Conservation (phyloP, 352 stramenopile genomes). For the Phytopythium ostracodes region DNA sequence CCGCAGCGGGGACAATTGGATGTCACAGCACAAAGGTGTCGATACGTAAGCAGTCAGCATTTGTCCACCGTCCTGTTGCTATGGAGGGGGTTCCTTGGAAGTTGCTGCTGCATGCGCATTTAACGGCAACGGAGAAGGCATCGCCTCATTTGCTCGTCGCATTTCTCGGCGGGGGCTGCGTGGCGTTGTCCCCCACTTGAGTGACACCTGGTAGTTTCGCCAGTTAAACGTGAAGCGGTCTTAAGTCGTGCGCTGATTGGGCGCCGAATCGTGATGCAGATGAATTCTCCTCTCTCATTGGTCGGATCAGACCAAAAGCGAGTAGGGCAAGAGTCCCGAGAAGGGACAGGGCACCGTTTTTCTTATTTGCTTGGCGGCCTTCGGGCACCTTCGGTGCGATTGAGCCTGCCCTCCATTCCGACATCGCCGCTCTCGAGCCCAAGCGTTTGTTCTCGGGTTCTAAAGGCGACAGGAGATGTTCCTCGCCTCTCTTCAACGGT, state of each 20-base stretch:
- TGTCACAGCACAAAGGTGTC: too few relatives aligned
- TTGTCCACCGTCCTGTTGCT: neutral
- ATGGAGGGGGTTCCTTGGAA: too few relatives aligned
- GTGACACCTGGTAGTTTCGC: neutral
- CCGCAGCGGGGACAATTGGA: too few relatives aligned
- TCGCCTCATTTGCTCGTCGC: too few relatives aligned
- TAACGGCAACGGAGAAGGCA: too few relatives aligned
- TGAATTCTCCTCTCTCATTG: neutral
- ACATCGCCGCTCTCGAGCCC: neutral
- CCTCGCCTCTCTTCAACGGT: neutral
- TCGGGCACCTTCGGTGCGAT: neutral
- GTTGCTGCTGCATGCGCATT: too few relatives aligned
- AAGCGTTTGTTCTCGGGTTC: neutral
- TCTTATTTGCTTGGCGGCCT: neutral
- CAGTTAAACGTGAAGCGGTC: constrained; percentile 1
- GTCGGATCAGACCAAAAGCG: neutral
- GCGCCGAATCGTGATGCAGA: constrained; percentile 5
- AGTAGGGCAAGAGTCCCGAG: too few relatives aligned
- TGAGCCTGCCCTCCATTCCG: neutral
- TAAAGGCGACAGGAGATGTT: neutral
- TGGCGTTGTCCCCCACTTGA: constrained; percentile 3
- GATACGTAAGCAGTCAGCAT: neutral
- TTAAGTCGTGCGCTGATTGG: constrained; percentile 2
- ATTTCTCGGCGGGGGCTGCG: neutral
- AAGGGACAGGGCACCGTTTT: neutral